A percentile compares a stretch with the other conserved stretches of the same genome.
Evolutionary conservation across 2,329 filamentous ascomycete genomes (phyloP).

Genomic region (Stagonosporopsis chrysanthemi): DNA sequence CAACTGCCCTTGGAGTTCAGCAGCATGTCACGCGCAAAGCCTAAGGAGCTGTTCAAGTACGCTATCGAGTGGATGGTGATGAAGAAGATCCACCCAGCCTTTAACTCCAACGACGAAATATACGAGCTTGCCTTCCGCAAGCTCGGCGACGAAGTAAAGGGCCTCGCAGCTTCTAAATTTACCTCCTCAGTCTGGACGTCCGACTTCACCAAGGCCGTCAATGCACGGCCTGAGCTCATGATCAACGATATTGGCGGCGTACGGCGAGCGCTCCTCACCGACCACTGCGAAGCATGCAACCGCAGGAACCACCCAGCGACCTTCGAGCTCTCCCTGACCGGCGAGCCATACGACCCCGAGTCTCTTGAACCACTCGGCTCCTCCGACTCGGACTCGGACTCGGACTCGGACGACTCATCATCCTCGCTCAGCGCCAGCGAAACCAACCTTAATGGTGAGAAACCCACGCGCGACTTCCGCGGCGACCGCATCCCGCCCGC

Average conservation of each 20-base stretch:
- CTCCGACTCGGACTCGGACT: slow-evolving; percentile 36
- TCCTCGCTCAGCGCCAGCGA: slow-evolving; percentile 39
- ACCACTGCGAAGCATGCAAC: slow-evolving; percentile 74
- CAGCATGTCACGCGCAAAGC: slow-evolving; percentile 68
- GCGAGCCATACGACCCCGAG: slow-evolving; percentile 70
- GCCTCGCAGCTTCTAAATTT: slow-evolving; percentile 74
- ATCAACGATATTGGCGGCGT: slow-evolving; percentile 39
- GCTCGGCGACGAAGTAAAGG: slow-evolving; percentile 73
- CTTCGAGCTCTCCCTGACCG: slow-evolving; percentile 68
- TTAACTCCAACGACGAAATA: slow-evolving; percentile 67
- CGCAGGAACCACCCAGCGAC: slow-evolving; percentile 72
- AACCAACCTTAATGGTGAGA: slow-evolving; percentile 30
- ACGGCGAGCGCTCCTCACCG: slow-evolving; percentile 23
- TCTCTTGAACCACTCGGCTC: slow-evolving; percentile 69
- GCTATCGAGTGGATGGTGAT: slow-evolving; percentile 84
- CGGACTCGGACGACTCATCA: slow-evolving; percentile 22
- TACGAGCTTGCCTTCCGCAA: slow-evolving; percentile 75
- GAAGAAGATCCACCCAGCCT: slow-evolving; percentile 76
- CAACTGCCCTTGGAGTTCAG: slow-evolving; percentile 75
- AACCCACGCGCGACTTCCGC: slow-evolving; percentile 33
- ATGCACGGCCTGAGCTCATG: slow-evolving; percentile 67
- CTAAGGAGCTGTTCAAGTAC: slow-evolving; percentile 75
- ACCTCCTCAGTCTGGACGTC: slow-evolving; percentile 73
- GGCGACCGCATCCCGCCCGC: slow-evolving; percentile 41
- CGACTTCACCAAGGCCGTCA: slow-evolving; percentile 71